A percentile compares a stretch with the other conserved stretches of the same genome.
These are phyloP conservation scores for Aureobasidium lini DNA, from an alignment of 2,329 filamentous ascomycete genomes.

Conservation along the genomic window DNA sequence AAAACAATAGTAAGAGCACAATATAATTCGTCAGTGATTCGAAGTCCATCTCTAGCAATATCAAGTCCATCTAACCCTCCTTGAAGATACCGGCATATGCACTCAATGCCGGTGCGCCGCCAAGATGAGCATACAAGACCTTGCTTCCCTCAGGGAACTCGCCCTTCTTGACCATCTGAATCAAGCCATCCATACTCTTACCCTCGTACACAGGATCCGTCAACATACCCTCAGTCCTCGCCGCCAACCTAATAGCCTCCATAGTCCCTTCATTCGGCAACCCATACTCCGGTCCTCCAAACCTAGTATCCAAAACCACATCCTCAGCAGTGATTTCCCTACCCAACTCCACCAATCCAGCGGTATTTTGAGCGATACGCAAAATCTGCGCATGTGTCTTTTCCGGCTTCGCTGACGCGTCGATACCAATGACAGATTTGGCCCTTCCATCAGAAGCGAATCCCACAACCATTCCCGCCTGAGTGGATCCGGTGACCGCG, in stretches of 20 bases:
- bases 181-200: conserved; percentile 65
- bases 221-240: conserved; percentile 62
- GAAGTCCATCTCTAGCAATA: too few relatives aligned
- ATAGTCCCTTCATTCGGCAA: conserved; percentile 58
- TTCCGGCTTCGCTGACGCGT: conserved; percentile 53
- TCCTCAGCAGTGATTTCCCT: conserved; percentile 57
- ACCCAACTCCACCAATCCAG: conserved; percentile 52
- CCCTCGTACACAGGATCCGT: conserved; percentile 72
- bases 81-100: conserved; percentile 42
- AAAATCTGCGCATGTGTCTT: conserved; percentile 60
- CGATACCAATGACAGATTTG: conserved; percentile 58
- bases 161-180: conserved; percentile 57
- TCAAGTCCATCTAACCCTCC: neutral
- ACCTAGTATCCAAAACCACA: conserved; percentile 56
- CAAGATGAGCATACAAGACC: conserved; percentile 64
- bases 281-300: conserved; percentile 62
- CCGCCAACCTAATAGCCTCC: conserved; percentile 61
- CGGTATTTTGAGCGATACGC: conserved; percentile 59
- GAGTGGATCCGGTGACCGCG: conserved; percentile 62
- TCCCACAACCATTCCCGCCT: conserved; percentile 65
- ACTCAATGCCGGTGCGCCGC: conserved; percentile 62
- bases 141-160: conserved; percentile 55
- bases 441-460: conserved; percentile 49
- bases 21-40: too few relatives aligned
- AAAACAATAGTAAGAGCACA: too few relatives aligned